Evolutionary conservation across 2,329 filamentous ascomycete genomes (phyloP).

Genomic region (Phaeosphaeria sp.): DNA sequence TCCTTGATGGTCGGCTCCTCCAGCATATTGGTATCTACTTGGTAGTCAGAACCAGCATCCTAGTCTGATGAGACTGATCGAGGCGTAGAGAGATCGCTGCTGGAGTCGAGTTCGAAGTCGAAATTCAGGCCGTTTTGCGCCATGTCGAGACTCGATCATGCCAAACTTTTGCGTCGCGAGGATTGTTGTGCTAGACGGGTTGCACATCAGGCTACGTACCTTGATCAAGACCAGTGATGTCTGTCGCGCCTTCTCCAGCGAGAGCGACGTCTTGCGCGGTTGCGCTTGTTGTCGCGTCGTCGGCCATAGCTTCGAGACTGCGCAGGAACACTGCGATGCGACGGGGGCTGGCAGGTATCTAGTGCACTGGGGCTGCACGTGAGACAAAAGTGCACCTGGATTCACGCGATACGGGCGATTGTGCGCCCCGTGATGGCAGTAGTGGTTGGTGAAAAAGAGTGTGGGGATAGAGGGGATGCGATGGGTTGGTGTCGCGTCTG

Average conservation of each 20-base stretch:
- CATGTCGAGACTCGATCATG: not conserved
- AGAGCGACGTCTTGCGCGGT: slow-evolving; percentile 35
- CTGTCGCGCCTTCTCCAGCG: slow-evolving; percentile 30
- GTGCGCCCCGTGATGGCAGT: slow-evolving; percentile 11
- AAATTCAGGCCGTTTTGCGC: not conserved
- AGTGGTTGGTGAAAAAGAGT: slow-evolving; percentile 24
- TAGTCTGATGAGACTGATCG: not conserved
- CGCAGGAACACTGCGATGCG: slow-evolving; percentile 25
- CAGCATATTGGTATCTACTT: slow-evolving; percentile 66
- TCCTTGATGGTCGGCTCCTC: slow-evolving; percentile 51
- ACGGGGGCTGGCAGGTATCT: slow-evolving; percentile 25
- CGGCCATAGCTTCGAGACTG: slow-evolving; percentile 40
- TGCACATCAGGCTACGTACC: slow-evolving; percentile 31
- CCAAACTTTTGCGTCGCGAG: slow-evolving; percentile 11
- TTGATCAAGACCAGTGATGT: slow-evolving; percentile 36
- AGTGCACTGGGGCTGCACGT: slow-evolving; percentile 17
- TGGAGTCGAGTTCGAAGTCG: not conserved
- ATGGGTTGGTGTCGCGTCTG: slow-evolving; percentile 39
- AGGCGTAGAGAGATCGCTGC: not conserved
- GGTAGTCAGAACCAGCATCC: not conserved
- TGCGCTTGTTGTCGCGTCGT: slow-evolving; percentile 40
- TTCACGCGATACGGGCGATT: slow-evolving; percentile 13
- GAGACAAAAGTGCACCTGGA: slow-evolving; percentile 10
- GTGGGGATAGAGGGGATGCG: slow-evolving; percentile 39
- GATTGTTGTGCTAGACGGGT: not conserved